A percentile compares a stretch with the other conserved stretches of the same genome.
phyloP scores from a whole-genome alignment of 805 yeast species.

The Wickerhamomyces pijperi region DNA sequence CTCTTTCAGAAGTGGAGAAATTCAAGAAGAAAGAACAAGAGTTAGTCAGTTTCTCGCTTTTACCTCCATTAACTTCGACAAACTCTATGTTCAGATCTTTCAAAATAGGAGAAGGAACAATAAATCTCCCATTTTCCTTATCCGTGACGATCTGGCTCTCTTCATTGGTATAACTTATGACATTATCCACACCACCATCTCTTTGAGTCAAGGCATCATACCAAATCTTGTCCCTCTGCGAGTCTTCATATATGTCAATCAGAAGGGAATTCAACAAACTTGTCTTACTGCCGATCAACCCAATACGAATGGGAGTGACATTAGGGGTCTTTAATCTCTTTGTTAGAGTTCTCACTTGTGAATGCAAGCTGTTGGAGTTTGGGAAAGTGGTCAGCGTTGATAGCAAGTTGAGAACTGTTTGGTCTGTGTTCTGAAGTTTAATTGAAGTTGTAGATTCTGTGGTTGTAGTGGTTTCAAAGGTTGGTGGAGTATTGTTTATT shows the following conservation, averaged over 20 bases:
- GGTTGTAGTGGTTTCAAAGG: neutral
- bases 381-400: slow-evolving; percentile 12
- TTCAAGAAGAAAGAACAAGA: slow-evolving; percentile 21
- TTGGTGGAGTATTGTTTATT: too few species aligned
- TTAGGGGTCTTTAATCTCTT: slow-evolving; percentile 6
- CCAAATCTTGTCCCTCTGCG: slow-evolving; percentile 20
- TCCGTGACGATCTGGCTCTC: slow-evolving; percentile 7
- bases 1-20: slow-evolving; percentile 7
- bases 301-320: slow-evolving; percentile 17
- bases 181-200: slow-evolving; percentile 1
- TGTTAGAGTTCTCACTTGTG: slow-evolving; percentile 16
- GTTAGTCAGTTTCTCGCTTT: slow-evolving; percentile 7
- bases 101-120: slow-evolving; percentile 20
- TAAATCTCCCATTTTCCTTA: slow-evolving; percentile 2
- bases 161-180: slow-evolving; percentile 14
- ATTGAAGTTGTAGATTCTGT: neutral
- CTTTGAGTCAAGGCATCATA: slow-evolving; percentile 8
- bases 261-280: slow-evolving; percentile 19
- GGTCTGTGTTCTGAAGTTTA: neutral
- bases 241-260: slow-evolving; percentile 22
- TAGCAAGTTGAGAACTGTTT: neutral
- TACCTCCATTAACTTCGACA: slow-evolving; percentile 12
- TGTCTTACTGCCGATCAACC: slow-evolving; percentile 16
- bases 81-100: slow-evolving; percentile 13
- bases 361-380: slow-evolving; percentile 14